Conservation (phyloP, 192 early-diverging fungal species). For the Cladochytrium replicatum region DNA sequence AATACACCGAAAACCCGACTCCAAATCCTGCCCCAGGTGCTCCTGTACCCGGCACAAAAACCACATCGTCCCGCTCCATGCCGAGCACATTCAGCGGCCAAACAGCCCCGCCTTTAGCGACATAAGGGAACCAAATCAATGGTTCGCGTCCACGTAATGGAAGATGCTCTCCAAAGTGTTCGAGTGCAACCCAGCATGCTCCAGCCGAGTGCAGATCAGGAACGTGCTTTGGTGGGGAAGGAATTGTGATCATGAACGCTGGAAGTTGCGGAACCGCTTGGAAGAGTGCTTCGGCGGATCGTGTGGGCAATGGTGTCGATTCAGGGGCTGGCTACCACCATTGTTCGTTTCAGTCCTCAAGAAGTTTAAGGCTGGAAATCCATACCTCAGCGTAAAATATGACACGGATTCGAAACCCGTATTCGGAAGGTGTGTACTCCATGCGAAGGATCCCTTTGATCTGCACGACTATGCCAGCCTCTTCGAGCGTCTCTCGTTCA, state of each 20-base stretch:
- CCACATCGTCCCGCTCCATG: slow-evolving; percentile 12
- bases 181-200: slow-evolving; percentile 26
- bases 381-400: slow-evolving; percentile 27
- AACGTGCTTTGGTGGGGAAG: slow-evolving; percentile 14
- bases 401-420: slow-evolving; percentile 16
- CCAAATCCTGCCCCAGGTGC: too few relatives aligned
- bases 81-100: slow-evolving; percentile 15
- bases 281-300: slow-evolving; percentile 1
- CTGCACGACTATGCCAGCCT: slow-evolving; percentile 16
- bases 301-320: background rate
- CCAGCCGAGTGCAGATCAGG: slow-evolving; percentile 18
- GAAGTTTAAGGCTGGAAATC: background rate
- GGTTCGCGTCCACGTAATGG: slow-evolving; percentile 17
- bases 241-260: too few relatives aligned
- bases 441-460: slow-evolving; percentile 17
- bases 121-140: slow-evolving; percentile 8
- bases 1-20: too few relatives aligned
- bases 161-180: slow-evolving; percentile 15
- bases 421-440: slow-evolving; percentile 15
- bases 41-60: slow-evolving; percentile 12
- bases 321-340: too few relatives aligned
- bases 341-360: too few relatives aligned
- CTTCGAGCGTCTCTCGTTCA: slow-evolving; percentile 13
- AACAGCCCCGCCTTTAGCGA: slow-evolving; percentile 12
- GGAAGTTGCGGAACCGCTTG: too few relatives aligned